phyloP scores from a whole-genome alignment of 2,329 filamentous ascomycete species.

The Tolypocladium tropicale region DNA sequence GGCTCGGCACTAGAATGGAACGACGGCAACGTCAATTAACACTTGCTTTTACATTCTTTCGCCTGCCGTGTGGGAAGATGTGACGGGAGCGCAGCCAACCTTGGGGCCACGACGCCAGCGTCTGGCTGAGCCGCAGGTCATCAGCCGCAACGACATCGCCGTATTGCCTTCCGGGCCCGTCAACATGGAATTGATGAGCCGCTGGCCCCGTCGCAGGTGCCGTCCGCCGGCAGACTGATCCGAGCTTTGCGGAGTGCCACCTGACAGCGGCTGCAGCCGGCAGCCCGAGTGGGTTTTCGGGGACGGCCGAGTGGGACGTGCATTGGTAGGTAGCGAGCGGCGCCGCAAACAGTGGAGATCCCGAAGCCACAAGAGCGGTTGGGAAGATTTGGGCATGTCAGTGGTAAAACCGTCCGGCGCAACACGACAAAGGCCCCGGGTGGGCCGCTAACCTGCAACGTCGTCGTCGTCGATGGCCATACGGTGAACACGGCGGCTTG shows the following conservation, averaged over 20 bases:
- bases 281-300: not conserved
- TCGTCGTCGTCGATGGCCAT: not conserved
- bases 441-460: too few species aligned
- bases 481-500: too few species aligned
- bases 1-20: not conserved
- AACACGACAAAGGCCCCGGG: too few species aligned
- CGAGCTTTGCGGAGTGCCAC: not conserved
- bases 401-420: not conserved
- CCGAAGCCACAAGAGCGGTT: not conserved
- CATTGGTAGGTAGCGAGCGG: not conserved
- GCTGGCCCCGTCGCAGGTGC: not conserved
- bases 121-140: not conserved
- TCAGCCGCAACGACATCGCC: not conserved
- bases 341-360: not conserved
- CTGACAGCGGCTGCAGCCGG: not conserved
- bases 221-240: not conserved
- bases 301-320: not conserved
- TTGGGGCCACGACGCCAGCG: not conserved
- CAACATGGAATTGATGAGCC: not conserved
- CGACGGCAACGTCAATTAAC: constrained; percentile 1
- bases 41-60: not conserved
- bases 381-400: not conserved
- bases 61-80: not conserved
- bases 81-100: not conserved
- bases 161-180: not conserved